Evolutionary conservation across 2,329 filamentous ascomycete species (phyloP), one percentile per base, ranked within the genome.

Genomic region (Aureobasidium sp.): DNA sequence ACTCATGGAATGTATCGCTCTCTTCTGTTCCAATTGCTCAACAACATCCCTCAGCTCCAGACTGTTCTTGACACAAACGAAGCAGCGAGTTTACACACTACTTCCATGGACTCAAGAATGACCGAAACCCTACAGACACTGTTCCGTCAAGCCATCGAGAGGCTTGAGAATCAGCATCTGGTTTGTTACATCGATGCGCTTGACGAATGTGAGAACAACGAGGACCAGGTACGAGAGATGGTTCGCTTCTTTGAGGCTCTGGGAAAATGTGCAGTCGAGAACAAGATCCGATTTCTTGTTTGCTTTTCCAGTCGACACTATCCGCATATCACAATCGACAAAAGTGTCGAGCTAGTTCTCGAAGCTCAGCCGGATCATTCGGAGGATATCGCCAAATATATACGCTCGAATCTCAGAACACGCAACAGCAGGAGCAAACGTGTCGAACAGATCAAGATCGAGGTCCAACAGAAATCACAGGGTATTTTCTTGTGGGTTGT

Each of bases 291-390:
- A 0, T 66, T 82, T 0, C 68, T 63, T 0, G 66, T 79, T 0
- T 80, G 76, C 56, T 75, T 82, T 2, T 78, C 79, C 0, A 82
- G 79, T 52, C 71, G 81, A 0, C 77, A 80, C 39, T 82, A 81
- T 22, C 80, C 80, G 0, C 62, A 76, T 6, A 75, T 82, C 25
- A 70, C 65, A 1, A 70, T 73, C 47, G 15, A 58, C 4, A 68
- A 66, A 0, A 73, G 73, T 1, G 55, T 73, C 0, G 58, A 64
- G 1, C 27, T 78, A 0, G 63, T 69, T 0, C 64, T 80, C 0
- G 77, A 79, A 39, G 65, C 68, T 0, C 67, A 77, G 63, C 62
- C 68, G 8, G 75, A 71, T 0, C 76, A 79, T 44, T 42, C 34
- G 0, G 65, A 74, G 27, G 77, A 79, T 8, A 53, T 53, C 22